phyloP scores from a whole-genome alignment of 495 filamentous ascomycete species.

The Neurospora sp. region DNA sequence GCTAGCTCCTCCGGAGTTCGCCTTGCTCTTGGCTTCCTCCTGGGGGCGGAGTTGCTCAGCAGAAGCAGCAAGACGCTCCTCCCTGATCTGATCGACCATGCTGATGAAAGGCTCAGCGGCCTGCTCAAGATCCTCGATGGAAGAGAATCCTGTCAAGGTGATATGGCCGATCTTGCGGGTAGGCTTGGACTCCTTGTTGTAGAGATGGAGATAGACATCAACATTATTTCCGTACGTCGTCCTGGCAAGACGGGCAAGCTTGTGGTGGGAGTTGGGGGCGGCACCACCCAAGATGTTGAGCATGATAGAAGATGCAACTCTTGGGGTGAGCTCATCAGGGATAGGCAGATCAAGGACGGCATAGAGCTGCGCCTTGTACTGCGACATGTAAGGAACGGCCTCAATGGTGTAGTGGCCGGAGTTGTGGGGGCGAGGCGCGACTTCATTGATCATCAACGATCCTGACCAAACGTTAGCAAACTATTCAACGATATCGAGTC shows the following conservation, averaged over 20 bases:
- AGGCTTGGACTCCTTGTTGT: slow-evolving; percentile 80
- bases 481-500: not conserved
- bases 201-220: slow-evolving; percentile 61
- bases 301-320: slow-evolving; percentile 67
- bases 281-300: slow-evolving; percentile 88
- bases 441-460: slow-evolving; percentile 73
- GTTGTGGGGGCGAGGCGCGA: slow-evolving; percentile 93
- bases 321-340: slow-evolving; percentile 48
- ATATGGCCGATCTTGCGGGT: slow-evolving; percentile 94
- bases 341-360: slow-evolving; percentile 76
- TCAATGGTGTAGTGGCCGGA: slow-evolving; percentile 97
- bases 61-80: slow-evolving; percentile 36
- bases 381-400: slow-evolving; percentile 71
- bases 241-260: slow-evolving; percentile 54
- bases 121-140: slow-evolving; percentile 61
- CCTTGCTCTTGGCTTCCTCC: slow-evolving; percentile 9
- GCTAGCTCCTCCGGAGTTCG: not conserved
- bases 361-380: slow-evolving; percentile 83
- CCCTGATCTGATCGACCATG: slow-evolving; percentile 53
- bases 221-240: slow-evolving; percentile 42
- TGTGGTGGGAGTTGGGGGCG: slow-evolving; percentile 55
- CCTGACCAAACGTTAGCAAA: slow-evolving; percentile 20
- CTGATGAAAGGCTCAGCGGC: slow-evolving; percentile 58
- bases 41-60: slow-evolving; percentile 17
- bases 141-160: slow-evolving; percentile 55